These are phyloP conservation scores for Stygiomarasmius scandens DNA, from an alignment of 1,284 basidiomycete genomes.

Conservation along the genomic window DNA sequence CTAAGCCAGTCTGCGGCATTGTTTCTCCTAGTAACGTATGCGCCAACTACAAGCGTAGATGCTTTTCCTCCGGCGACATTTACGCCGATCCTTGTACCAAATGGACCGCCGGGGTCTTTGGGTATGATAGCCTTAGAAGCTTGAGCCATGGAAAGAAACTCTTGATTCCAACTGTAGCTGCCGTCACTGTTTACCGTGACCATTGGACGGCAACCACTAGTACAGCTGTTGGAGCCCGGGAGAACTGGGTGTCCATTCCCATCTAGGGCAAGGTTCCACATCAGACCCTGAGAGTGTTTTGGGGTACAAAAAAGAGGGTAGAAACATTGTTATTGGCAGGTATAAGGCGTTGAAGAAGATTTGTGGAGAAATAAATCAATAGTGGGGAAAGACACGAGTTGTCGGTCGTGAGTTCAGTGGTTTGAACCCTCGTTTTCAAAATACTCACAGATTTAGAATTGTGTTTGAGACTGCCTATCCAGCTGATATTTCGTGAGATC, in stretches of 20 bases:
- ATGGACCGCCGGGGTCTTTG: constrained; percentile 7
- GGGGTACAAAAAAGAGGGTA: no score
- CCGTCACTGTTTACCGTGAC: constrained; percentile 4
- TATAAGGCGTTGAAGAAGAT: no score
- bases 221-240: constrained; percentile 44
- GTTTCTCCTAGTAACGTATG: constrained; percentile 48
- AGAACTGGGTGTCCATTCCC: constrained; percentile 48
- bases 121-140: constrained; percentile 8
- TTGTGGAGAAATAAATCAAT: no score
- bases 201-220: constrained; percentile 5
- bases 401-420: no score
- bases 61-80: background rate
- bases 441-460: constrained; percentile 1
- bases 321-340: no score
- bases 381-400: no score
- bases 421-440: no score
- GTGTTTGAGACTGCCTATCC: constrained; percentile 17
- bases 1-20: constrained; percentile 47
- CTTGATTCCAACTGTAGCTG: constrained; percentile 9
- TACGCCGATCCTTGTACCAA: constrained; percentile 9
- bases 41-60: background rate
- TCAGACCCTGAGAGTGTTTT: constrained; percentile 35
- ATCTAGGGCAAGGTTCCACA: constrained; percentile 59
- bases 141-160: constrained; percentile 16
- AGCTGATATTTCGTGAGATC: constrained; percentile 2